Conservation (phyloP, 371 early-diverging fungal genomes). For the Coemansia sp. region DNA sequence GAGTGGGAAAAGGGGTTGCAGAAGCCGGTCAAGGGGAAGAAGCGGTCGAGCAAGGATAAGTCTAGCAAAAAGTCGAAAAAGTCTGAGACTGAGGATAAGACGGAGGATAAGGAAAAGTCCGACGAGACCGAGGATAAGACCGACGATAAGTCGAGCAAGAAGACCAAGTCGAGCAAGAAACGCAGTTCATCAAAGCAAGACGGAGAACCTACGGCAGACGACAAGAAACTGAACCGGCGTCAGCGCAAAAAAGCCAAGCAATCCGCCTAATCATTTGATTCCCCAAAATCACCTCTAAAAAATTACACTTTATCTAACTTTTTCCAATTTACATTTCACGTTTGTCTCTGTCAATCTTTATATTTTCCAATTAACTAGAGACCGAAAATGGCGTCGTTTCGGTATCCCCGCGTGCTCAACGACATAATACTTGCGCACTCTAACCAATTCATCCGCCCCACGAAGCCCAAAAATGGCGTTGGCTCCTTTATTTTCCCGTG, state of each 20-base stretch:
- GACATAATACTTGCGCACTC: conserved; percentile 29
- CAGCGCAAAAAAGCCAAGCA: conserved; percentile 38
- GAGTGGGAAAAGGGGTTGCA: conserved; percentile 44
- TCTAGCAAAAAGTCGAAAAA: not conserved
- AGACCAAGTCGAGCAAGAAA: not conserved
- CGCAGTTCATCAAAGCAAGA: not conserved
- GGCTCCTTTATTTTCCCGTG: conserved; percentile 80
- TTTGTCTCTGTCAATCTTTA: not conserved
- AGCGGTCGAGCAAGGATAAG: conserved; percentile 16
- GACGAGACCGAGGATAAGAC: conserved; percentile 11
- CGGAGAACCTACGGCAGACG: not conserved
- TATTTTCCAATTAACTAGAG: not conserved
- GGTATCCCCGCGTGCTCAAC: conserved; percentile 40
- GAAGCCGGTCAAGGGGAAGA: conserved; percentile 17
- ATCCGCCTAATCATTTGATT: too few species aligned
- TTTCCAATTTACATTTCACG: too few species aligned
- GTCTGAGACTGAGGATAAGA: not conserved
- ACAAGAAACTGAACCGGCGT: conserved; percentile 30
- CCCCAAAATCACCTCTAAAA: too few species aligned
- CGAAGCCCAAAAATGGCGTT: conserved; percentile 73
- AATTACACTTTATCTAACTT: too few species aligned
- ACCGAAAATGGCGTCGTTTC: conserved; percentile 33
- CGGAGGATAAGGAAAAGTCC: conserved; percentile 1
- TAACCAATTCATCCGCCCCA: conserved; percentile 32
- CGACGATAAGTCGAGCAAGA: conserved; percentile 13